Percentiles rank a stretch among this genome's conserved stretches.
Evolutionary conservation across 495 filamentous ascomycete species (phyloP).

Genomic region (Penicillium soppii): DNA sequence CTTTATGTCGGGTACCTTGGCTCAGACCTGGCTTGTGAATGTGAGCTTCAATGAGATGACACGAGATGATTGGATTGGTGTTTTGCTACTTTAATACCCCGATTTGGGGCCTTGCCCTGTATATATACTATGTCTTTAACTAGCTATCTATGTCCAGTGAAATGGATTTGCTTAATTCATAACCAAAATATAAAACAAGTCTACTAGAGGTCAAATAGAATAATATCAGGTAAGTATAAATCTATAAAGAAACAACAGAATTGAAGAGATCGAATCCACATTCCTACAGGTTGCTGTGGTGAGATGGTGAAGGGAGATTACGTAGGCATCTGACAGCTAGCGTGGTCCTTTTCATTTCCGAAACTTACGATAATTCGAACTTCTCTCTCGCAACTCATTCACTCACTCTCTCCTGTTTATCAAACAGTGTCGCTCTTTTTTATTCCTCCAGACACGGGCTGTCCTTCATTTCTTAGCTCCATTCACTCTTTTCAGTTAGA

Average conservation of each 20-base stretch:
- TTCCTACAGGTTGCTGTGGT: no score
- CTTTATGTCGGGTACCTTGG: neutral
- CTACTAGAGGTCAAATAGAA: no score
- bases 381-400: slow-evolving; percentile 11
- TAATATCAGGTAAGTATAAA: no score
- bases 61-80: slow-evolving; percentile 2
- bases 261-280: no score
- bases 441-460: slow-evolving; percentile 34
- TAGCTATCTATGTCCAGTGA: no score
- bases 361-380: no score
- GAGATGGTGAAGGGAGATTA: no score
- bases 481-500: slow-evolving; percentile 35
- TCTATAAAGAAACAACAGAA: no score
- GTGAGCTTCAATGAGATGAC: slow-evolving; percentile 1
- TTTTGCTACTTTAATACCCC: slow-evolving; percentile 9
- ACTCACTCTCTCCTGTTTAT: slow-evolving; percentile 24
- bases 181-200: no score
- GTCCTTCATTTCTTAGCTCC: slow-evolving; percentile 40
- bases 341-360: slow-evolving; percentile 11
- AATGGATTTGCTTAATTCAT: no score
- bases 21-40: neutral
- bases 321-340: no score
- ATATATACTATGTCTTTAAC: slow-evolving; percentile 1
- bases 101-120: slow-evolving; percentile 2
- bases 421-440: slow-evolving; percentile 31